A percentile compares a stretch with the other conserved stretches of the same genome.
These are phyloP conservation scores for Fraxinus platypoda DNA, from an alignment of 305 asterid genomes.

Conservation along the genomic window DNA sequence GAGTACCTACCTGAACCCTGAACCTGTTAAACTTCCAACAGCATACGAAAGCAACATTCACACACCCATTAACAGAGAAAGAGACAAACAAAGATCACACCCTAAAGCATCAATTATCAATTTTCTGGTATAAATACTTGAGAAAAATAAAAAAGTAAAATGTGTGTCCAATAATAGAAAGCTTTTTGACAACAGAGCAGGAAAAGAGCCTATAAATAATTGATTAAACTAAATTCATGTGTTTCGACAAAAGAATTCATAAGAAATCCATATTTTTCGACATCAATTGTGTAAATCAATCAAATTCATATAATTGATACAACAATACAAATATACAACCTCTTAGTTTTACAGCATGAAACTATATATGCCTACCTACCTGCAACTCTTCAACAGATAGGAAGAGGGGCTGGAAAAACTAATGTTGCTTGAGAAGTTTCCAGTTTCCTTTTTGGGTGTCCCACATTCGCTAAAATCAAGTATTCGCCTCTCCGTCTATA, in stretches of 20 bases:
- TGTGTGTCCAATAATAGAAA: background rate
- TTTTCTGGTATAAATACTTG: background rate
- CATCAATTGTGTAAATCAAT: slow-evolving; percentile 11
- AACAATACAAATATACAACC: background rate
- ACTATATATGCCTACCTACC: slow-evolving; percentile 33
- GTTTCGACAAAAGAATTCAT: background rate
- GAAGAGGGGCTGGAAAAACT: slow-evolving; percentile 69
- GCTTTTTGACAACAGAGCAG: background rate
- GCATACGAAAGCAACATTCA: background rate
- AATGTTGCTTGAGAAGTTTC: slow-evolving; percentile 33
- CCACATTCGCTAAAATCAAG: slow-evolving; percentile 92
- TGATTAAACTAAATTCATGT: background rate
- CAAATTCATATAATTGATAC: slow-evolving; percentile 22
- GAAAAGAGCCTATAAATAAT: background rate
- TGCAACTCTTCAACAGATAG: slow-evolving; percentile 71
- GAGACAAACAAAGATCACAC: background rate
- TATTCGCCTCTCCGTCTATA: slow-evolving; percentile 71
- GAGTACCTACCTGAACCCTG: background rate
- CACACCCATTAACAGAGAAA: background rate
- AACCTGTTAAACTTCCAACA: slow-evolving; percentile 40
- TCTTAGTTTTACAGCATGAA: slow-evolving; percentile 18
- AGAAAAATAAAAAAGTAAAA: background rate
- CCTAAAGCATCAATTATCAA: background rate
- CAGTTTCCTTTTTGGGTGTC: slow-evolving; percentile 61
- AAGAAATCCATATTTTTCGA: background rate